phyloP scores from a whole-genome alignment of 73 alveolate genomes.

The Paramecium biaurelia region DNA sequence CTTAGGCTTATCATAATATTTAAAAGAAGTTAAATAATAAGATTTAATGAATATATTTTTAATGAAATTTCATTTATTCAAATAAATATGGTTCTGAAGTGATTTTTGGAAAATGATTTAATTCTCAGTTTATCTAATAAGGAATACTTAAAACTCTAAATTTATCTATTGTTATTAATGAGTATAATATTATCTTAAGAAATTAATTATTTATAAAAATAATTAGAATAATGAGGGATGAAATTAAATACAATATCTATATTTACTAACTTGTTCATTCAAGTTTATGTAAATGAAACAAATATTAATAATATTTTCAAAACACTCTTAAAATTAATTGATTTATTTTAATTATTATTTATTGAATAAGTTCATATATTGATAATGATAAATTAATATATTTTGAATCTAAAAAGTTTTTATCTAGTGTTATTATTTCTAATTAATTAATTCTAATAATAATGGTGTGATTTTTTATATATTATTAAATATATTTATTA shows the following conservation, averaged over 20 bases:
- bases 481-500: background rate
- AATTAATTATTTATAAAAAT: too few species aligned
- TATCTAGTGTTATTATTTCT: background rate
- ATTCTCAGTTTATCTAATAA: background rate
- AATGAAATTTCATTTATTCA: background rate
- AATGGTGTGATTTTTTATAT: background rate
- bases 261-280: background rate
- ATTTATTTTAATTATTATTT: too few species aligned
- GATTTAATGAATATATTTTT: background rate
- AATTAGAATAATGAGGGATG: too few species aligned
- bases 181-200: background rate
- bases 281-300: background rate
- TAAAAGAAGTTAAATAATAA: background rate
- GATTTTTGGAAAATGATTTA: background rate
- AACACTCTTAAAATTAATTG: too few species aligned
- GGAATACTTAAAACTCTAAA: too few species aligned
- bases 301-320: too few species aligned
- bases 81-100: background rate
- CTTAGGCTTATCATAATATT: background rate
- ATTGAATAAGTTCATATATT: background rate
- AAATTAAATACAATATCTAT: too few species aligned
- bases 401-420: background rate
- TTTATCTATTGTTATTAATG: too few species aligned
- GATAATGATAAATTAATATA: background rate
- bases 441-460: too few species aligned